Evolutionary conservation across 1,284 basidiomycete genomes (phyloP), one percentile per base, ranked within the genome.

Genomic region (Melanopsichium pennsylvanicum): DNA sequence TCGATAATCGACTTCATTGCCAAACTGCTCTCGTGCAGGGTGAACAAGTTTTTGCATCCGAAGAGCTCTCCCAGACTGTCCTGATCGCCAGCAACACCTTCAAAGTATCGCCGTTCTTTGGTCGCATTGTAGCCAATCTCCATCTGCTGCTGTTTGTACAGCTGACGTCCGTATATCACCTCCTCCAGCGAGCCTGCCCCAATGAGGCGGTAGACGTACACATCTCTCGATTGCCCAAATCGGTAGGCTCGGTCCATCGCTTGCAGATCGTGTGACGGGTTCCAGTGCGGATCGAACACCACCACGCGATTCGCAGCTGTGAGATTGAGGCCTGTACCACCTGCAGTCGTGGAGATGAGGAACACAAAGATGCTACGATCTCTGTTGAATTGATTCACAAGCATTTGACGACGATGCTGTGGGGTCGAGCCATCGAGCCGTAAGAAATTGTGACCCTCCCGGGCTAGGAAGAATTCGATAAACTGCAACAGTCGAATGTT

Each of bases 121-220:
- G 72, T 57, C 7, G 71, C 70, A 18, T 54, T 60, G 75, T 93
- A 93, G 0, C 88, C 91, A 42, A 92, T 91, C 13, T 87, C 86
- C 89, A 92, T 92, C 75, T 91, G 89, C 75, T 92, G 91, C 72
- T 91, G 90, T 80, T 93, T 93, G 82, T 92, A 92, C 9, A 93
- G 85, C 81, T 93, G 91, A 5, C 91, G 87, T 0, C 89, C 89
- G 71, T 92, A 92, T 26, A 92, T 82, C 13, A 82, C 61, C 70
- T 84, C 70, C 31, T 76, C 74, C 5, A 76, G 54, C 22, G 70
- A 69, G 15, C 74, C 74, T 19, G 63, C 57, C 19, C 66, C 69
- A 29, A 76, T 70, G 22, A 76, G 56, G 1, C 74, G 64, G 34
- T 61, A 74, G 21, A 76, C 72, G 26, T 70, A 48, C 9, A 76